A percentile compares a stretch with the other conserved stretches of the same genome.
Conservation (phyloP, 1,284 basidiomycete genomes). For the Malassezia sp. region DNA sequence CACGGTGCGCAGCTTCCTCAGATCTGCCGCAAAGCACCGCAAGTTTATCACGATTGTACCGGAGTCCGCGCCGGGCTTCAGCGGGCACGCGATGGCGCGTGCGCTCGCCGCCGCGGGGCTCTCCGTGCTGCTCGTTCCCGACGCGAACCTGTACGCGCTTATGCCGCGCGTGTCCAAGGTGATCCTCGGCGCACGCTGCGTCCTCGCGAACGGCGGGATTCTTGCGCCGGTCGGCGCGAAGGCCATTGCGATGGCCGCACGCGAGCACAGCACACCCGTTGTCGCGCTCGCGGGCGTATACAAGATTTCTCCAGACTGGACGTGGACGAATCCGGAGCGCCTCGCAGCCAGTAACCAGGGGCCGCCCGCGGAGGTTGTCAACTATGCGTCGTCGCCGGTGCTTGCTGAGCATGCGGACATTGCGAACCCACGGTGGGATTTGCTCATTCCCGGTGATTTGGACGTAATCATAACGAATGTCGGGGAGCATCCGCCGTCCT, state of each 20-base stretch:
- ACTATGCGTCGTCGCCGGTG: constrained; percentile 38
- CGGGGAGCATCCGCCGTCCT: constrained; percentile 45
- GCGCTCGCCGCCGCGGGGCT: constrained; percentile 65
- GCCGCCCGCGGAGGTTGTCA: constrained; percentile 63
- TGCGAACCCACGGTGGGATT: constrained; percentile 84
- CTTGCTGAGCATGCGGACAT: constrained; percentile 75
- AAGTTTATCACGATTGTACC: constrained; percentile 94
- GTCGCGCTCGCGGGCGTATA: constrained; percentile 90
- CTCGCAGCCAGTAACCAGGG: constrained; percentile 12
- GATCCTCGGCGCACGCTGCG: constrained; percentile 78
- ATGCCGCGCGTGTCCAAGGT: constrained; percentile 97
- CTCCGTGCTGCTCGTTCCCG: constrained; percentile 86
- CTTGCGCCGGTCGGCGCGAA: constrained; percentile 76
- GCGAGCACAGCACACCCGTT: constrained; percentile 79
- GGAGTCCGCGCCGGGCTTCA: constrained; percentile 79
- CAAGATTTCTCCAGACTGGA: constrained; percentile 89
- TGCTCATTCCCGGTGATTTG: constrained; percentile 78
- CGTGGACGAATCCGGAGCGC: constrained; percentile 50
- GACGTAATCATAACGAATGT: constrained; percentile 91
- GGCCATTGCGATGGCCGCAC: constrained; percentile 75
- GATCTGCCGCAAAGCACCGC: constrained; percentile 73
- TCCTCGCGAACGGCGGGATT: constrained; percentile 90
- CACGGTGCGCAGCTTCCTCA: constrained; percentile 88
- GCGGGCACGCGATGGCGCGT: constrained; percentile 69
- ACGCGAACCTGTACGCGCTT: constrained; percentile 84